Conservation (phyloP, 2,329 filamentous ascomycete species). For the Aureobasidium sp. region DNA sequence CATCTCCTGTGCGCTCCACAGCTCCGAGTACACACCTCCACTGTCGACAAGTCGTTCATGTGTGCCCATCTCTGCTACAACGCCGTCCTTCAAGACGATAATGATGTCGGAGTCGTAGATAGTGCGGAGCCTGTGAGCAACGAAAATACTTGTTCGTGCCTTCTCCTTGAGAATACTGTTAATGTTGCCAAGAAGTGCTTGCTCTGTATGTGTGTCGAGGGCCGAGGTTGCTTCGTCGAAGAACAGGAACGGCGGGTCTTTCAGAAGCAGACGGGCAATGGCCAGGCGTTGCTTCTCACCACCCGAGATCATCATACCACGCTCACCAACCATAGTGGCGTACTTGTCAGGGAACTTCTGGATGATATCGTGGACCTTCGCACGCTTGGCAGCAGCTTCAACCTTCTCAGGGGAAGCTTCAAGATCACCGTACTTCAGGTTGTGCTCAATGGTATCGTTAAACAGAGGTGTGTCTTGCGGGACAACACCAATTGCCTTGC, state of each 20-base stretch:
- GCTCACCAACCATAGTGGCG: constrained; percentile 82
- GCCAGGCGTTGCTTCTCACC: constrained; percentile 91
- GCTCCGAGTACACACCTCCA: constrained; percentile 74
- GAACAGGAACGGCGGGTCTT: constrained; percentile 84
- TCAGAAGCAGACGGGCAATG: constrained; percentile 73
- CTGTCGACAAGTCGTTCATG: constrained; percentile 75
- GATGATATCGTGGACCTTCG: constrained; percentile 79
- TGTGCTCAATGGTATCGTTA: constrained; percentile 93
- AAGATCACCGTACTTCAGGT: constrained; percentile 87
- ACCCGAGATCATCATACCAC: constrained; percentile 91
- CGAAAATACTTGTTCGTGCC: constrained; percentile 82
- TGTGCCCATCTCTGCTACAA: constrained; percentile 81
- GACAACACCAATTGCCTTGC: constrained; percentile 84
- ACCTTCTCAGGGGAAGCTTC: constrained; percentile 68
- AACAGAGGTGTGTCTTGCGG: constrained; percentile 96
- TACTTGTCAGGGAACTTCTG: constrained; percentile 79
- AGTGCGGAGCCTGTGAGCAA: constrained; percentile 84
- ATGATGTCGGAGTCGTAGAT: constrained; percentile 91
- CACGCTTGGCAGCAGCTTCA: constrained; percentile 68
- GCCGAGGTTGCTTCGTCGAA: constrained; percentile 94
- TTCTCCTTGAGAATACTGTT: constrained; percentile 89
- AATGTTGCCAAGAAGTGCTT: constrained; percentile 83
- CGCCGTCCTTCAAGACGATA: constrained; percentile 78
- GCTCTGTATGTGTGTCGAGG: constrained; percentile 87
- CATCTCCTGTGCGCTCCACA: constrained; percentile 64